Evolutionary conservation across 192 early-diverging fungal genomes (phyloP).

Genomic region (Rhizophagus clarus): DNA sequence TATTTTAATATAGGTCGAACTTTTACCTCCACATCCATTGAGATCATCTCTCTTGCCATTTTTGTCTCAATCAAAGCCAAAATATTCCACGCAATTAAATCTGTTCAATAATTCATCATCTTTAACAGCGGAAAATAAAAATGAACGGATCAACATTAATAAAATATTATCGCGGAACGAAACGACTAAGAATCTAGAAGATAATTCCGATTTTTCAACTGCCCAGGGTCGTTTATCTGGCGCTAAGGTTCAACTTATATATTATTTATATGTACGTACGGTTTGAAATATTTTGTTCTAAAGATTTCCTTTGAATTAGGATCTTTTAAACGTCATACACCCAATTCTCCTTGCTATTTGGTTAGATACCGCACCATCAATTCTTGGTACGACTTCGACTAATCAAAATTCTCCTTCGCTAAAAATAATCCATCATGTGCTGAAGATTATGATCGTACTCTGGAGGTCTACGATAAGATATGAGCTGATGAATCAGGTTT

Average conservation of each 20-base stretch:
- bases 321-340: constrained; percentile 37
- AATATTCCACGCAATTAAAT: constrained; percentile 27
- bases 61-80: constrained; percentile 21
- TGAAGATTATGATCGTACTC: constrained; percentile 69
- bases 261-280: not conserved
- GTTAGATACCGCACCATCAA: constrained; percentile 72
- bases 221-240: constrained; percentile 33
- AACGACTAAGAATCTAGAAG: not conserved
- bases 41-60: constrained; percentile 32
- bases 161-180: not conserved
- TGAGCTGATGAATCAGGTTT: constrained; percentile 36
- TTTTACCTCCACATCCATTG: constrained; percentile 25
- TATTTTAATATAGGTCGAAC: not conserved
- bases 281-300: not conserved
- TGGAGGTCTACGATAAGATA: constrained; percentile 60
- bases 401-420: constrained; percentile 59
- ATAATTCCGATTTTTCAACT: constrained; percentile 22
- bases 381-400: constrained; percentile 56
- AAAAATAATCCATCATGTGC: constrained; percentile 59
- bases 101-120: constrained; percentile 37
- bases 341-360: constrained; percentile 76
- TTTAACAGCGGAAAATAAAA: constrained; percentile 13
- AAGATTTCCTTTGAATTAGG: not conserved
- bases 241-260: constrained; percentile 30
- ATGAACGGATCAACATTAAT: not conserved